A percentile compares a stretch with the other conserved stretches of the same genome.
These are phyloP conservation scores for Xylaria flabelliformis DNA, from an alignment of 495 filamentous ascomycete genomes.

Conservation along the genomic window DNA sequence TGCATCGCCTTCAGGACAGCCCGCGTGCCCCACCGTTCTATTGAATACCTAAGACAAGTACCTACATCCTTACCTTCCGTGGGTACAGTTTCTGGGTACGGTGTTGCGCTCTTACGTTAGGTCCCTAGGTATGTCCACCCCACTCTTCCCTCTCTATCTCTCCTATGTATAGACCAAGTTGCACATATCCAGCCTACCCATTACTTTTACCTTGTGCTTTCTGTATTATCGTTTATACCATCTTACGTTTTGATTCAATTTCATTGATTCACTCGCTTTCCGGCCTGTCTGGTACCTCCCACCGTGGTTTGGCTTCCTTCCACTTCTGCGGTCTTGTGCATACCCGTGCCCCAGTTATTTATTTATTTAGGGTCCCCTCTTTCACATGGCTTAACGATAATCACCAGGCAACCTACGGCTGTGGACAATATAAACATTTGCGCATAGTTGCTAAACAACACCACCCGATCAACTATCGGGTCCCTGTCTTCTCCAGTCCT, in stretches of 20 bases:
- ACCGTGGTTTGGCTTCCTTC: neutral
- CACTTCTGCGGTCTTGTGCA: neutral
- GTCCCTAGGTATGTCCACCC: neutral
- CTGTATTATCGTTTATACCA: neutral
- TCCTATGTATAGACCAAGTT: neutral
- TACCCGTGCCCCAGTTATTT: constrained; percentile 5
- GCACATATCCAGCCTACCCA: neutral
- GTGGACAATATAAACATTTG: constrained; percentile 11
- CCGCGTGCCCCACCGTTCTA: constrained; percentile 9
- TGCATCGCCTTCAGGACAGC: neutral
- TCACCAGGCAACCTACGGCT: constrained; percentile 14
- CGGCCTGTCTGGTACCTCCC: neutral
- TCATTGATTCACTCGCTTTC: neutral
- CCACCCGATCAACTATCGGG: neutral
- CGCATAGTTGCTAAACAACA: neutral
- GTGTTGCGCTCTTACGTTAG: neutral
- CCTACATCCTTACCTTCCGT: neutral
- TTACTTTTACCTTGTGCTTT: neutral
- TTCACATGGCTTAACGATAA: constrained; percentile 16
- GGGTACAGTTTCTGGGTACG: neutral
- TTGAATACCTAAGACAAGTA: neutral
- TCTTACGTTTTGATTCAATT: neutral
- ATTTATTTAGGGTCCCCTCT: constrained; percentile 10
- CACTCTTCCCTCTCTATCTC: neutral
- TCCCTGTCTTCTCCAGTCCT: neutral